Evolutionary conservation across 1,284 basidiomycete genomes (phyloP).

Genomic region (Xerocomus minutiporus): DNA sequence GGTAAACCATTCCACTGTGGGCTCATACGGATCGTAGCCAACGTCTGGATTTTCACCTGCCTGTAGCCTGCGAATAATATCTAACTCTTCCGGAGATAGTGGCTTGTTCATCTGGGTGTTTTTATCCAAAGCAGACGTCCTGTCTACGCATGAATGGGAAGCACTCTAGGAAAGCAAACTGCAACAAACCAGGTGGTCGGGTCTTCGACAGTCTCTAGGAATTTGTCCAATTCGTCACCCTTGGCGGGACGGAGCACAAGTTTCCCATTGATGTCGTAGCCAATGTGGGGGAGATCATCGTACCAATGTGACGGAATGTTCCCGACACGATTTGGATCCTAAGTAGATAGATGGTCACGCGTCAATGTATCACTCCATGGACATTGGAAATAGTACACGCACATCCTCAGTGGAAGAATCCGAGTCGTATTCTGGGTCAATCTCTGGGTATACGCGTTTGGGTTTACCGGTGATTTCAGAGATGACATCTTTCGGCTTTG

Average conservation of each 20-base stretch:
- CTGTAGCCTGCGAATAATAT: slow-evolving; percentile 90
- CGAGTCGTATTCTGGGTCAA: slow-evolving; percentile 94
- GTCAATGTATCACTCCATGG: slow-evolving; percentile 5
- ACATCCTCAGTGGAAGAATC: slow-evolving; percentile 98
- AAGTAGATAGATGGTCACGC: background rate
- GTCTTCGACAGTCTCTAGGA: slow-evolving; percentile 91
- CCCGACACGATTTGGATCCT: slow-evolving; percentile 93
- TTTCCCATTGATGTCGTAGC: slow-evolving; percentile 94
- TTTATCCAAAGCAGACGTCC: slow-evolving; percentile 93
- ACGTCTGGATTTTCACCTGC: slow-evolving; percentile 90
- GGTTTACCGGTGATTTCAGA: slow-evolving; percentile 85
- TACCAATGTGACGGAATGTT: slow-evolving; percentile 98
- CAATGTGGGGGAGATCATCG: slow-evolving; percentile 98
- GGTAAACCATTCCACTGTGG: slow-evolving; percentile 95
- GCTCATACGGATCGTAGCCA: slow-evolving; percentile 88
- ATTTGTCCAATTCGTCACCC: slow-evolving; percentile 97
- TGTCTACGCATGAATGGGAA: slow-evolving; percentile 30
- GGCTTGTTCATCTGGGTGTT: slow-evolving; percentile 83
- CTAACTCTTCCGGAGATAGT: slow-evolving; percentile 87
- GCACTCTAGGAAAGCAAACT: slow-evolving; percentile 3
- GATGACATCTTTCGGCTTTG: slow-evolving; percentile 63
- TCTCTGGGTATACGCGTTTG: slow-evolving; percentile 89
- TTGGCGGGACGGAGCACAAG: slow-evolving; percentile 91
- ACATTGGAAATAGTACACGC: slow-evolving; percentile 33
- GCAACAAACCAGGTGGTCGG: slow-evolving; percentile 75